These are phyloP conservation scores for Penicillium sp. DNA, from an alignment of 2,329 filamentous ascomycete species.

Conservation along the genomic window DNA sequence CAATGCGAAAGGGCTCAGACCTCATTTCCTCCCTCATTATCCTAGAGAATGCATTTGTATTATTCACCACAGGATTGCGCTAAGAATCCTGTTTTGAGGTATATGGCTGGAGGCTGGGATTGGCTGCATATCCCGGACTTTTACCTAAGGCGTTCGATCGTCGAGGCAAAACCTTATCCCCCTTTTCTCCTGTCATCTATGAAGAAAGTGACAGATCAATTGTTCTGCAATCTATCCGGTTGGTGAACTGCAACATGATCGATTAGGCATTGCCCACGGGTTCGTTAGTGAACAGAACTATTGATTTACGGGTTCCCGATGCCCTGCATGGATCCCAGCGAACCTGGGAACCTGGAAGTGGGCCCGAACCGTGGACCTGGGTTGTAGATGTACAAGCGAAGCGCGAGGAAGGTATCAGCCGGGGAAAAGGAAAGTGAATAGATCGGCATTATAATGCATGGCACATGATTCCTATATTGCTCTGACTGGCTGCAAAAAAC, in stretches of 20 bases:
- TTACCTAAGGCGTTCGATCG: background rate
- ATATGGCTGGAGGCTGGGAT: no score
- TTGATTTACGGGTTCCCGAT: background rate
- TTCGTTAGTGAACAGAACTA: background rate
- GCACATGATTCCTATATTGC: background rate
- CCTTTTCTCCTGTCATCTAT: background rate
- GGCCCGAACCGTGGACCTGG: no score
- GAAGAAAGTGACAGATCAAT: background rate
- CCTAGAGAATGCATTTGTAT: no score
- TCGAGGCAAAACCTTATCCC: background rate
- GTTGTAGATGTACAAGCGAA: no score
- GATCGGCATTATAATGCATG: background rate
- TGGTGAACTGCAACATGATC: background rate
- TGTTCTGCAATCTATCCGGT: background rate
- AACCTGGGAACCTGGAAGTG: no score
- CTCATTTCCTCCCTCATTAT: background rate
- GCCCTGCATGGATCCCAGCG: background rate
- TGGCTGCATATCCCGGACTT: background rate
- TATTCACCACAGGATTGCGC: background rate
- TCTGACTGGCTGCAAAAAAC: background rate
- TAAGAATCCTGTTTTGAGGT: no score
- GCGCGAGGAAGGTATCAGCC: background rate
- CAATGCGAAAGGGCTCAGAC: background rate
- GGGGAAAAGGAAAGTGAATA: background rate
- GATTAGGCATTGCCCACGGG: background rate